Percentiles rank a stretch among this genome's conserved stretches.
phyloP scores from a whole-genome alignment of 306 rosid genomes.

The Casuarina glauca region DNA sequence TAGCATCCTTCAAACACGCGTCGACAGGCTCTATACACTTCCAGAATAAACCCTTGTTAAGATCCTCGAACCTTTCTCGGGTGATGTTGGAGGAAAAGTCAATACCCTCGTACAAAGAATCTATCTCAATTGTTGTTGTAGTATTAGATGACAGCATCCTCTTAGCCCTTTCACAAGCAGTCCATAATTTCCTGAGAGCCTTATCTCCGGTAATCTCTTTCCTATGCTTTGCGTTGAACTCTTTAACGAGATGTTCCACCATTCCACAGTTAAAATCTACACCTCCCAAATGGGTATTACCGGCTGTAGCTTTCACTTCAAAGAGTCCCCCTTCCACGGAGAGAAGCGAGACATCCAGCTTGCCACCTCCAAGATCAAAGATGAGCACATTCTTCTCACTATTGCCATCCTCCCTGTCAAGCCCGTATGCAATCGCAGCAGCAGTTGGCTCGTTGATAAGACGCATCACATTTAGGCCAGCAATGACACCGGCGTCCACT shows the following conservation, averaged over 20 bases:
- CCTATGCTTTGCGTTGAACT: conserved; percentile 39
- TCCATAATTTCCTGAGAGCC: conserved; percentile 34
- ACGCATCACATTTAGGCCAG: conserved; percentile 38
- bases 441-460: conserved; percentile 46
- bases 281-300: conserved; percentile 40
- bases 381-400: conserved; percentile 38
- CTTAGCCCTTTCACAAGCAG: conserved; percentile 47
- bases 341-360: conserved; percentile 44
- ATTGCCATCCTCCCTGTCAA: conserved; percentile 25
- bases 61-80: conserved; percentile 1
- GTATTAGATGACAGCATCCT: conserved; percentile 42
- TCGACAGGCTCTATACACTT: no score
- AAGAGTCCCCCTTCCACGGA: conserved; percentile 36
- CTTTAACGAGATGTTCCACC: conserved; percentile 39
- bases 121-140: conserved; percentile 41
- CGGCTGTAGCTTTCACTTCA: conserved; percentile 41
- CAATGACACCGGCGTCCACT: conserved; percentile 40
- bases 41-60: no score
- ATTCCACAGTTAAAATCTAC: conserved; percentile 41
- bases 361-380: conserved; percentile 42
- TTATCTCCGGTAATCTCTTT: conserved; percentile 35
- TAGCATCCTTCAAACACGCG: no score
- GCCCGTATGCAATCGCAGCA: conserved; percentile 47
- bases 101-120: conserved; percentile 36
- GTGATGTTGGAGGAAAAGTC: conserved; percentile 33